Percentiles rank a stretch among this genome's conserved stretches.
Conservation (phyloP, 2,329 filamentous ascomycete species). For the Thelonectria rubi region DNA sequence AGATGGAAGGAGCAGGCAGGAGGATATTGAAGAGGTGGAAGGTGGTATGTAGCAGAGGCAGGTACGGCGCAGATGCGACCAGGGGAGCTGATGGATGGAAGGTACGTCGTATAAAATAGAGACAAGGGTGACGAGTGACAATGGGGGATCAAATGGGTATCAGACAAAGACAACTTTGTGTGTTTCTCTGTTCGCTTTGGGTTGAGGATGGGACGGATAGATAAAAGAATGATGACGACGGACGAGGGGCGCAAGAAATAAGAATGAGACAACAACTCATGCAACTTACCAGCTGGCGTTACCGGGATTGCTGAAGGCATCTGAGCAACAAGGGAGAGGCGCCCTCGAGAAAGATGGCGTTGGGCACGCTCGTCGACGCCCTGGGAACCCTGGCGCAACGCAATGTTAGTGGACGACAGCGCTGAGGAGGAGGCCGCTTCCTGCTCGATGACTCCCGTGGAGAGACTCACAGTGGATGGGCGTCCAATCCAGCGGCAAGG, state of each 20-base stretch:
- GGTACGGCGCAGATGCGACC: background rate
- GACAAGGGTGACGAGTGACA: constrained; percentile 26
- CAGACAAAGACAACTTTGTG: too few relatives aligned
- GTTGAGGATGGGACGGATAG: constrained; percentile 15
- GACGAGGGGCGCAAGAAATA: constrained; percentile 16
- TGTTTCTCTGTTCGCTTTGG: background rate
- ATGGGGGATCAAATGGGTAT: too few relatives aligned
- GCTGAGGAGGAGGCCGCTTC: constrained; percentile 10
- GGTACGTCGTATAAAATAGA: background rate
- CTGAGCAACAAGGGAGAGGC: constrained; percentile 37
- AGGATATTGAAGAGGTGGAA: constrained; percentile 14
- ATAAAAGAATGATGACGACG: background rate
- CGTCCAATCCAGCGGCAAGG: constrained; percentile 35
- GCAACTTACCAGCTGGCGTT: constrained; percentile 38
- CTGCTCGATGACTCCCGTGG: constrained; percentile 11
- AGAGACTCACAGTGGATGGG: constrained; percentile 30
- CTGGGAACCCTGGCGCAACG: constrained; percentile 19
- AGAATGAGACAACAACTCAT: constrained; percentile 25
- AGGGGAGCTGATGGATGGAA: background rate
- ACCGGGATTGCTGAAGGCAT: constrained; percentile 45
- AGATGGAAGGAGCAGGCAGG: constrained; percentile 17
- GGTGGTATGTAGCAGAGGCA: constrained; percentile 15
- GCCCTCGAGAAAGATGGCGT: constrained; percentile 25
- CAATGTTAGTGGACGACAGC: constrained; percentile 9
- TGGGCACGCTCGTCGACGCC: constrained; percentile 12